Percentiles rank a stretch among this genome's conserved stretches.
phyloP scores from a whole-genome alignment of 495 filamentous ascomycete species.

The Penicillium steckii region DNA sequence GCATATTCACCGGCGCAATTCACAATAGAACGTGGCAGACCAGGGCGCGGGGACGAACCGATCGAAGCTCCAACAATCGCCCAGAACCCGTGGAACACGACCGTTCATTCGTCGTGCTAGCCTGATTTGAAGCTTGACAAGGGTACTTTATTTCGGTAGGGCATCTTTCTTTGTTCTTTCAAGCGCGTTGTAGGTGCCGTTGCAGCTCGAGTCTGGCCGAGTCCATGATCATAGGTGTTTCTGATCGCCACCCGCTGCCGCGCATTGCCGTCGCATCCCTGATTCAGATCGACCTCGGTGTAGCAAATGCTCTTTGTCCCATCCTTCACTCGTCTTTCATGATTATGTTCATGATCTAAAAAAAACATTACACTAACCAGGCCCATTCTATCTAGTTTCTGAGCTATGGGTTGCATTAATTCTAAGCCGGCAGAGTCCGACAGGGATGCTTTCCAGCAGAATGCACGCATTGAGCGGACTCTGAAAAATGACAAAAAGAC shows the following conservation, averaged over 20 bases:
- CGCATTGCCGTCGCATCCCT: slow-evolving; percentile 26
- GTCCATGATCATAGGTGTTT: slow-evolving; percentile 17
- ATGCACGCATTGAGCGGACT: slow-evolving; percentile 68
- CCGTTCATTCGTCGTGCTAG: slow-evolving; percentile 10
- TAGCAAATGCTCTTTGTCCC: neutral
- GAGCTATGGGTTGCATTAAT: slow-evolving; percentile 45
- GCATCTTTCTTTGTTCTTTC: neutral
- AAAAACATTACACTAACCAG: slow-evolving; percentile 5
- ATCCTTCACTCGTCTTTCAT: neutral
- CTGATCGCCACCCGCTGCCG: slow-evolving; percentile 8
- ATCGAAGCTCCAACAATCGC: slow-evolving; percentile 16
- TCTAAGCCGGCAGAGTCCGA: slow-evolving; percentile 43
- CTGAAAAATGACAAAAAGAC: slow-evolving; percentile 81
- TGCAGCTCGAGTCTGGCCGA: slow-evolving; percentile 1
- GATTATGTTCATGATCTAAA: neutral
- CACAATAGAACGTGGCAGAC: slow-evolving; percentile 23
- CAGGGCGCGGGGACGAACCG: slow-evolving; percentile 24
- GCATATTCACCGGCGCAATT: slow-evolving; percentile 22
- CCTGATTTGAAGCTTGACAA: slow-evolving; percentile 4
- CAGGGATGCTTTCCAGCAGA: slow-evolving; percentile 41
- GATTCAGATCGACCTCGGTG: slow-evolving; percentile 23
- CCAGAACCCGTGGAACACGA: slow-evolving; percentile 2
- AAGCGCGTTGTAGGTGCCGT: neutral
- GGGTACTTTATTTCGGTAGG: slow-evolving; percentile 4
- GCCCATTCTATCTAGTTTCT: neutral